These are phyloP conservation scores for Diversispora eburnea DNA, from an alignment of 192 early-diverging fungal species.

Conservation along the genomic window DNA sequence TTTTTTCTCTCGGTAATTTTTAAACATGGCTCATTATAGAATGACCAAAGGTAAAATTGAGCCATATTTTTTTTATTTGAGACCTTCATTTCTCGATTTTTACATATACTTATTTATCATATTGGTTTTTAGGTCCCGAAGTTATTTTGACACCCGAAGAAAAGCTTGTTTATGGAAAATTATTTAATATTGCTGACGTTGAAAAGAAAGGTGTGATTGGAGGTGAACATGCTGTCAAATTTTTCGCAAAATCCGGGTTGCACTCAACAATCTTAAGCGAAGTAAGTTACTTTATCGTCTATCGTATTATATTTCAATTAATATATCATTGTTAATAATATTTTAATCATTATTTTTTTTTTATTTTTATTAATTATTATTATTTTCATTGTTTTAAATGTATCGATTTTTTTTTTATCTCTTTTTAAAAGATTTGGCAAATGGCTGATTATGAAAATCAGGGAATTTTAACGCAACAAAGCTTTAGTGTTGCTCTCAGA, in stretches of 20 bases:
- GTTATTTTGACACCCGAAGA: conserved; percentile 59
- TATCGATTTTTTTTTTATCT: conserved; percentile 7
- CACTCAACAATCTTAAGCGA: conserved; percentile 57
- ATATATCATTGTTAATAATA: too few species aligned
- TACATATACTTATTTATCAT: neutral
- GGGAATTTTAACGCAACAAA: conserved; percentile 67
- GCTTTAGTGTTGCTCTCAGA: conserved; percentile 81
- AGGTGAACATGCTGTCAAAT: conserved; percentile 66
- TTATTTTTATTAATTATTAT: neutral
- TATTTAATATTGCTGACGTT: conserved; percentile 60
- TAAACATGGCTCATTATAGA: too few species aligned
- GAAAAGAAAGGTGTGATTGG: conserved; percentile 61
- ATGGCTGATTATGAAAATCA: conserved; percentile 72
- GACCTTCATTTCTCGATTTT: too few species aligned
- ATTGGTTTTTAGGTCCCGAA: conserved; percentile 23
- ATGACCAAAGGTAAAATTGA: too few species aligned
- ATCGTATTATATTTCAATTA: neutral
- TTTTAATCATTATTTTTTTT: neutral
- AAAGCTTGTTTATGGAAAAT: conserved; percentile 53
- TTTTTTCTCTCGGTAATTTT: too few species aligned
- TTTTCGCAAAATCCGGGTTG: conserved; percentile 71
- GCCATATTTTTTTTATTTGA: too few species aligned
- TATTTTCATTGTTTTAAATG: neutral
- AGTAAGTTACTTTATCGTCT: conserved; percentile 31
- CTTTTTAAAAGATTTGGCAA: conserved; percentile 71